Percentiles rank a stretch among this genome's conserved stretches.
phyloP scores from a whole-genome alignment of 1,284 basidiomycete species.

The Agaricales sp. region DNA sequence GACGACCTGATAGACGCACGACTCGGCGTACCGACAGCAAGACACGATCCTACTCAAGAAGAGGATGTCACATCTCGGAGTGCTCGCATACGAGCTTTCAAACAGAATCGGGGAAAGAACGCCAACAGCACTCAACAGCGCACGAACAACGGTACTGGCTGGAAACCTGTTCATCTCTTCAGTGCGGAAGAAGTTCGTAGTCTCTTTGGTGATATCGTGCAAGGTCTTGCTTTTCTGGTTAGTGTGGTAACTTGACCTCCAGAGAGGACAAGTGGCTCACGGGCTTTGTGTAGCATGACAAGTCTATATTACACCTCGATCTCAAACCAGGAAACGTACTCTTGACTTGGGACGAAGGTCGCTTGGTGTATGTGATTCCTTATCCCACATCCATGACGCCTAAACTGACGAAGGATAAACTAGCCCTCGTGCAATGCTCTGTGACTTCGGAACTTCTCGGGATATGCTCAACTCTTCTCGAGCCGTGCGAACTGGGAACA shows the following conservation, averaged over 20 bases:
- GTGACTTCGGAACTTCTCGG: slow-evolving; percentile 90
- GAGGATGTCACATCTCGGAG: slow-evolving; percentile 38
- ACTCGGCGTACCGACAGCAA: slow-evolving; percentile 36
- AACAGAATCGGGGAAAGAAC: slow-evolving; percentile 42
- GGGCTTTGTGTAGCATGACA: slow-evolving; percentile 54
- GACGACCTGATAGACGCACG: slow-evolving; percentile 81
- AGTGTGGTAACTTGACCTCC: slow-evolving; percentile 19
- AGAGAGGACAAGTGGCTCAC: too few relatives aligned
- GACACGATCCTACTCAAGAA: not conserved
- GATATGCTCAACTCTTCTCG: slow-evolving; percentile 70
- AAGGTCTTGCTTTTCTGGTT: slow-evolving; percentile 75
- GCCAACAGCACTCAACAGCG: slow-evolving; percentile 11
- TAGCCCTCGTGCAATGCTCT: slow-evolving; percentile 80
- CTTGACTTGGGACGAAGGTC: slow-evolving; percentile 86
- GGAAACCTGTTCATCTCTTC: slow-evolving; percentile 69
- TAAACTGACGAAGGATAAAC: slow-evolving; percentile 5
- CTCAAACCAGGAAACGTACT: slow-evolving; percentile 91
- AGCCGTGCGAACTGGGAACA: slow-evolving; percentile 78
- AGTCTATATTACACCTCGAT: slow-evolving; percentile 84
- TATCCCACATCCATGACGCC: slow-evolving; percentile 3
- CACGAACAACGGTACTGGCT: slow-evolving; percentile 16
- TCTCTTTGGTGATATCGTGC: slow-evolving; percentile 69
- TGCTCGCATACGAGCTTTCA: slow-evolving; percentile 65
- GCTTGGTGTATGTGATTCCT: slow-evolving; percentile 47
- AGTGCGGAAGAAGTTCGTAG: slow-evolving; percentile 73